These are phyloP conservation scores for Thermothelomyces thermophilus DNA, from an alignment of 2,329 filamentous ascomycete species.

Conservation along the genomic window DNA sequence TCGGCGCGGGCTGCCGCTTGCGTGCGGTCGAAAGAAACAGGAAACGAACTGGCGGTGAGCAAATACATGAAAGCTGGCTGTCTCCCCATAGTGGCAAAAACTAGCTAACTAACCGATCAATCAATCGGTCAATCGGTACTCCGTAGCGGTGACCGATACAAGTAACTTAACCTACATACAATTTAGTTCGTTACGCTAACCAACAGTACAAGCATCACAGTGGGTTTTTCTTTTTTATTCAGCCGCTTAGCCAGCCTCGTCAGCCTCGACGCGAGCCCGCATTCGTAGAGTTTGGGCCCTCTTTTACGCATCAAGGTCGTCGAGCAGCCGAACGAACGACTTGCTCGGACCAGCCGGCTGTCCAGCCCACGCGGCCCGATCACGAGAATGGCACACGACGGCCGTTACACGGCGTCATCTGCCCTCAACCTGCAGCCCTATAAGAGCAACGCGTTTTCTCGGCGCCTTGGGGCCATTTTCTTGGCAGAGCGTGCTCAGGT, in stretches of 20 bases:
- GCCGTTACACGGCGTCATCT: conserved; percentile 11
- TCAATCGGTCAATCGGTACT: too few relatives aligned
- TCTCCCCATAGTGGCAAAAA: background rate
- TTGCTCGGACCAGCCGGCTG: background rate
- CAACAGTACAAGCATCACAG: too few relatives aligned
- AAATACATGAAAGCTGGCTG: background rate
- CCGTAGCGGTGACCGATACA: too few relatives aligned
- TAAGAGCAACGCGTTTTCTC: conserved; percentile 5
- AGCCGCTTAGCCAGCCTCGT: conserved; percentile 1
- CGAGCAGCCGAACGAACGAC: background rate
- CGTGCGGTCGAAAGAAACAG: conserved; percentile 11
- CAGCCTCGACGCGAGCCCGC: background rate
- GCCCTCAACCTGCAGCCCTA: conserved; percentile 18
- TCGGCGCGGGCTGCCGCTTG: conserved; percentile 13
- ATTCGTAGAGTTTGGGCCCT: background rate
- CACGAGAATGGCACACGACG: background rate
- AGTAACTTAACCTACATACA: too few relatives aligned
- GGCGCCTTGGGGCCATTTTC: background rate
- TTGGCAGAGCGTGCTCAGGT: background rate
- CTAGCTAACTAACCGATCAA: too few relatives aligned
- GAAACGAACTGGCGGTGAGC: conserved; percentile 25
- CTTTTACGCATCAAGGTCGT: background rate
- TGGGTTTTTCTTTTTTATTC: too few relatives aligned
- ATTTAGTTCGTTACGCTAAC: too few relatives aligned
- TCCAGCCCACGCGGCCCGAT: conserved; percentile 2